These are phyloP conservation scores for Rhizopogon sp. DNA, from an alignment of 768 basidiomycete species.

Conservation along the genomic window DNA sequence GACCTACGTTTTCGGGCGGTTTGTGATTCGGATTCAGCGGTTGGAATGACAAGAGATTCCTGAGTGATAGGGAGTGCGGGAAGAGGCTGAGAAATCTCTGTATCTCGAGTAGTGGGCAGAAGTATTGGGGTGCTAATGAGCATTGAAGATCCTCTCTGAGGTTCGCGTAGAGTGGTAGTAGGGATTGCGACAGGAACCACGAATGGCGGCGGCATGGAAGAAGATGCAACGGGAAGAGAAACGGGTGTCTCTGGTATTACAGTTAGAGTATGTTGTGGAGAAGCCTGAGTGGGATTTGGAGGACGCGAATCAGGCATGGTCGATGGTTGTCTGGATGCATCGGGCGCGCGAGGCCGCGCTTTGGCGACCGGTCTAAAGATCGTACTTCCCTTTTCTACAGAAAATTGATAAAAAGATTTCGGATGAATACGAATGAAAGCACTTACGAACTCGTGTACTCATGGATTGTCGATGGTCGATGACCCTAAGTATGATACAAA, in stretches of 20 bases:
- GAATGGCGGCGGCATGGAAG: constrained; percentile 2
- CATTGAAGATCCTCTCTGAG: constrained; percentile 1
- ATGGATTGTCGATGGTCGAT: constrained; percentile 15
- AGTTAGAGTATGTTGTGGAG: not conserved
- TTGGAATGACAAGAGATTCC: not conserved
- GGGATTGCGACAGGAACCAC: constrained; percentile 5
- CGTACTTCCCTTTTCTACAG: constrained; percentile 64
- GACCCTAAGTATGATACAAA: no score
- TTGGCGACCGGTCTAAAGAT: constrained; percentile 67
- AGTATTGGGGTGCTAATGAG: constrained; percentile 14
- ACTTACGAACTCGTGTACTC: constrained; percentile 61
- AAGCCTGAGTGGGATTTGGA: not conserved
- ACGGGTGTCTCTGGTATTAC: not conserved
- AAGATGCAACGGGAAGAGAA: not conserved
- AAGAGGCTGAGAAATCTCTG: not conserved
- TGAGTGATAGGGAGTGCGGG: not conserved
- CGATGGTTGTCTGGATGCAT: constrained; percentile 14
- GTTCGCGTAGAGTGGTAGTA: constrained; percentile 1
- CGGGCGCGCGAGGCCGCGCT: constrained; percentile 40
- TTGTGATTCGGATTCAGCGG: constrained; percentile 6
- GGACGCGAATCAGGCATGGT: constrained; percentile 5
- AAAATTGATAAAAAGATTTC: constrained; percentile 3
- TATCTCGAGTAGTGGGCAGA: constrained; percentile 14
- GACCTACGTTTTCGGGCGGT: constrained; percentile 15
- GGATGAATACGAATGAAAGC: not conserved